Percentiles rank a stretch among this genome's conserved stretches.
phyloP scores from a whole-genome alignment of 2,329 filamentous ascomycete genomes.

The Zelopaecilomyces penicillatus region DNA sequence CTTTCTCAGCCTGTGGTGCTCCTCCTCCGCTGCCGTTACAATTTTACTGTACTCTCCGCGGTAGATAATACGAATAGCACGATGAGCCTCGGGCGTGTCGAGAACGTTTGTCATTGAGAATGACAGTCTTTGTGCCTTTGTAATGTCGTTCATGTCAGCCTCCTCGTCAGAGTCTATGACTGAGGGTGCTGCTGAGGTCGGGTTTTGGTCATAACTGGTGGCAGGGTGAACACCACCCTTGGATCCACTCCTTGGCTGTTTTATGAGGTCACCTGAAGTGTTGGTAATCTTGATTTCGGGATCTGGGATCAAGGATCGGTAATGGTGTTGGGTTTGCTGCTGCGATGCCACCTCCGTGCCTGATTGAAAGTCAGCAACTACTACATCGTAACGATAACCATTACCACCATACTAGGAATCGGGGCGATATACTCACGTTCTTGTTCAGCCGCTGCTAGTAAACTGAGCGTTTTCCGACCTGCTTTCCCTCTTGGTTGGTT shows the following conservation, averaged over 20 bases:
- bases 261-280: constrained; percentile 53
- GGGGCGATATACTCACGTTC: constrained; percentile 51
- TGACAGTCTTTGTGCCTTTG: constrained; percentile 75
- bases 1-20: constrained; percentile 70
- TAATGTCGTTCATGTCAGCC: constrained; percentile 75
- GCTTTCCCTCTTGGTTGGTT: constrained; percentile 15
- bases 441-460: constrained; percentile 68
- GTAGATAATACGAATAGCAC: constrained; percentile 82
- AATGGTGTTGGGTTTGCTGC: constrained; percentile 43
- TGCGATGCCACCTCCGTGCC: constrained; percentile 46
- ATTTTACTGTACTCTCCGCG: constrained; percentile 77
- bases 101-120: constrained; percentile 74
- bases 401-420: not conserved
- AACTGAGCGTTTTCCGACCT: constrained; percentile 43
- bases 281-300: constrained; percentile 58
- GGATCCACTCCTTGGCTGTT: constrained; percentile 21
- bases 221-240: constrained; percentile 64
- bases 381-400: not conserved
- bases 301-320: constrained; percentile 57
- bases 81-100: constrained; percentile 65
- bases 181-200: constrained; percentile 44
- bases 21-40: constrained; percentile 68
- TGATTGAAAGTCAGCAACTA: constrained; percentile 22
- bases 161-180: constrained; percentile 79
- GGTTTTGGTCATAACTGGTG: constrained; percentile 71